Evolutionary conservation across 2,329 filamentous ascomycete genomes (phyloP).

Genomic region (Sarocladiaceae sp.): DNA sequence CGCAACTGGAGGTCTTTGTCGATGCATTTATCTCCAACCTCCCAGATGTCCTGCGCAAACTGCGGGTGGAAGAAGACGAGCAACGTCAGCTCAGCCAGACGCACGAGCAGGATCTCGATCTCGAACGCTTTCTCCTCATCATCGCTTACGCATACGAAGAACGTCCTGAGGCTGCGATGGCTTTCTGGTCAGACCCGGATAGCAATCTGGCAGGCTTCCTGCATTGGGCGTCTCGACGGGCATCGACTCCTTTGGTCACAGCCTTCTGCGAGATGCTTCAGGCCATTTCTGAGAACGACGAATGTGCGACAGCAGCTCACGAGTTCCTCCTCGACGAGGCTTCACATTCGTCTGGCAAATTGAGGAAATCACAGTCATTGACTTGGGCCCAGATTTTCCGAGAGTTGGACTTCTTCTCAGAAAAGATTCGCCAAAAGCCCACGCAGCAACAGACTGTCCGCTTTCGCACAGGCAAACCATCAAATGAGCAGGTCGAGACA

Average conservation of each 20-base stretch:
- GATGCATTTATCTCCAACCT: constrained; percentile 94
- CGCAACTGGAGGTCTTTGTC: constrained; percentile 78
- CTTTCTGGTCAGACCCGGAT: constrained; percentile 89
- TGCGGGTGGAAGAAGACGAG: constrained; percentile 85
- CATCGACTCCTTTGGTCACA: constrained; percentile 91
- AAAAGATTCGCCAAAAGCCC: constrained; percentile 69
- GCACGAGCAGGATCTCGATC: constrained; percentile 62
- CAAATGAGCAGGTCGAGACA: constrained; percentile 63
- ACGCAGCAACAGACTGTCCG: constrained; percentile 30
- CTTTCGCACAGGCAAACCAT: constrained; percentile 54
- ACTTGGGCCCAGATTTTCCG: constrained; percentile 92
- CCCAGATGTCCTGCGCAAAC: constrained; percentile 79
- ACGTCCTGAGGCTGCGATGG: constrained; percentile 74
- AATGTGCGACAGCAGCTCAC: constrained; percentile 79
- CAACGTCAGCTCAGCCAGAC: constrained; percentile 63
- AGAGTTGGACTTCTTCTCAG: constrained; percentile 79
- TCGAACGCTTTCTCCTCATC: constrained; percentile 87
- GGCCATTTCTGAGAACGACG: constrained; percentile 74
- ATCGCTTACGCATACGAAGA: constrained; percentile 89
- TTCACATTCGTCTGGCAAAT: constrained; percentile 64
- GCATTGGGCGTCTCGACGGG: constrained; percentile 91
- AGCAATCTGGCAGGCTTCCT: constrained; percentile 92
- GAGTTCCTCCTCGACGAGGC: constrained; percentile 86
- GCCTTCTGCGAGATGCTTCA: constrained; percentile 96
- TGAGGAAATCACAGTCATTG: constrained; percentile 75